Percentiles rank a stretch among this genome's conserved stretches.
phyloP scores from a whole-genome alignment of 225 moss, liverwort and hornwort genomes.

The Lunularia cruciata region DNA sequence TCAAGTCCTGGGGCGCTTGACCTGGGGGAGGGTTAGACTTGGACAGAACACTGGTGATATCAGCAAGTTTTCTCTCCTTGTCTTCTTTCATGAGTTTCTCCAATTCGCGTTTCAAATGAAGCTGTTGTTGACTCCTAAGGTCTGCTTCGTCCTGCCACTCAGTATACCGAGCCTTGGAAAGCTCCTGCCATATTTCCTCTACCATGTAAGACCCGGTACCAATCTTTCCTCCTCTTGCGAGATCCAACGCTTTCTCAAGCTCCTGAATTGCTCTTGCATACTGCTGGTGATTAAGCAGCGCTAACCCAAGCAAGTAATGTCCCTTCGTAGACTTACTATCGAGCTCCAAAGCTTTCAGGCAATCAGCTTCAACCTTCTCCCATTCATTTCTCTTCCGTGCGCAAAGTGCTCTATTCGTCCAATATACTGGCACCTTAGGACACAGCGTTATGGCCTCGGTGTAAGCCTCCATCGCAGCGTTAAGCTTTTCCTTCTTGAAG shows the following conservation, averaged over 20 bases:
- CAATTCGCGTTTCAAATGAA: slow-evolving; percentile 52
- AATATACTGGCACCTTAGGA: slow-evolving; percentile 39
- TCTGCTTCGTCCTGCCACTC: slow-evolving; percentile 62
- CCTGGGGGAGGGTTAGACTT: neutral
- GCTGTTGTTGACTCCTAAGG: slow-evolving; percentile 50
- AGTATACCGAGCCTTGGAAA: slow-evolving; percentile 61
- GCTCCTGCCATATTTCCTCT: slow-evolving; percentile 86
- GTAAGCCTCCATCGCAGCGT: slow-evolving; percentile 91
- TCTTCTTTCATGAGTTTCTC: slow-evolving; percentile 21
- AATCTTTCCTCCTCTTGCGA: slow-evolving; percentile 50
- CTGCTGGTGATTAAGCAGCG: slow-evolving; percentile 45
- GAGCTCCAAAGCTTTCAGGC: slow-evolving; percentile 41
- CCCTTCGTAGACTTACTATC: slow-evolving; percentile 41
- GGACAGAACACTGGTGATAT: slow-evolving; percentile 29
- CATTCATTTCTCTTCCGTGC: slow-evolving; percentile 50
- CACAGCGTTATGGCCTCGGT: slow-evolving; percentile 67
- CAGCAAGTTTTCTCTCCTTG: slow-evolving; percentile 26
- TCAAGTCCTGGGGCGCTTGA: no score
- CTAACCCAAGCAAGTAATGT: slow-evolving; percentile 46
- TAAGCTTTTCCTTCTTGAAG: slow-evolving; percentile 82
- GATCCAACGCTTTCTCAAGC: slow-evolving; percentile 68
- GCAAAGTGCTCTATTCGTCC: slow-evolving; percentile 49
- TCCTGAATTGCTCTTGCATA: slow-evolving; percentile 43
- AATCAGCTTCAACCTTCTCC: slow-evolving; percentile 47
- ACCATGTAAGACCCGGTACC: slow-evolving; percentile 59